Evolutionary conservation across 2,329 filamentous ascomycete species (phyloP), one percentile per base, ranked within the genome.

Genomic region (Aspergillus versicolor): DNA sequence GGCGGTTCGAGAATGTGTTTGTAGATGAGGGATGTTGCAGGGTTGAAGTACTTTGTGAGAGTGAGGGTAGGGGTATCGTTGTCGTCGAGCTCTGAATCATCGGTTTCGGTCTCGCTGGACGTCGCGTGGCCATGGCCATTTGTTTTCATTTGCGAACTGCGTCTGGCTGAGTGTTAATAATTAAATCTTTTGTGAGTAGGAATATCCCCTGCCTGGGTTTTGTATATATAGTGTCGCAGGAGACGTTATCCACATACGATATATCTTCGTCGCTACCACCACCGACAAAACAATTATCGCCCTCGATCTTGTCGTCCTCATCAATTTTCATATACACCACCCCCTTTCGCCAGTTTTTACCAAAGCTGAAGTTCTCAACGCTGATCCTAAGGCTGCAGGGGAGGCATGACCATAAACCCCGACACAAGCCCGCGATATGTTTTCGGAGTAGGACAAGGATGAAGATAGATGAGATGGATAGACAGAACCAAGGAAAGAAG

Each of bases 31-130:
- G 48, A 57, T 3, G 65, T 65, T 8, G 46, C 17, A 5, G 56
- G 57, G 57, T 69, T 57, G 49, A 69, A 68, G 45, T 63, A 66
- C 54, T 52, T 60, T 2, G 58, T 54, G 8, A 66, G 17, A 9
- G 42, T 21, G 30, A 38, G 42, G 27, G 9, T 4, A 11, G 21
- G 44, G 17, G 32, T n/a, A 30, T 30, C 13, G 32, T 24, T 38
- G 32, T 21, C 9, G 11, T 30, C 32, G 32, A 37, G 15, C 34
- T 17, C 24, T 15, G 9, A 6, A 34, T 24, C 44, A 42, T 19
- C 40, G 43, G 32, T 24, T 27, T 21, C 19, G 19, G 6, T 38
- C 8, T 22, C 32, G 30, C 12, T n/a, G 34, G 15, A 8, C 4
- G 34, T n/a, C 12, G 5, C 5, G 13, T 15, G 13, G 15, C 6